Base-by-base conservation (phyloP, 176 grass and related monocot species). In the Elaeis guineensis region DNA sequence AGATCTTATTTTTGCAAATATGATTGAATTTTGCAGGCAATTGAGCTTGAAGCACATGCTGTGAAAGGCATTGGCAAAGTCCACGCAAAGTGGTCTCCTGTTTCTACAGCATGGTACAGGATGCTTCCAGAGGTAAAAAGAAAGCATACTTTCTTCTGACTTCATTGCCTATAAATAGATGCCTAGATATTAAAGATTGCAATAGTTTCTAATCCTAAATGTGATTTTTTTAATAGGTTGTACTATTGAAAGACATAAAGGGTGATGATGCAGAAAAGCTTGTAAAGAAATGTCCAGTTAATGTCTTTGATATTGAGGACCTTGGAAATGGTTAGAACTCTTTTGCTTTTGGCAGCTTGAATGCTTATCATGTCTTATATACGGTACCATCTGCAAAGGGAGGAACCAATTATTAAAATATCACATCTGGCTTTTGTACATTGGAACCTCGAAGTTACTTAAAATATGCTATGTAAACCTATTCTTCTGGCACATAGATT, bases 21-120 rank as follows among this genome's bases (percentile, higher is more conserved):
- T 44, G 35, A 44, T 44, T 44, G 17, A 75, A 21, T 65, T 48
- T 67, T 78, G 29, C 69, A 95, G 91, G 68, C 60, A 63, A 95
- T 95, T 72, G 91, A 90, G 62, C 84, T 95, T 3, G 86, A 95
- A 73, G 86, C 86, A 49, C 91, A 90, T 82, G 91, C 83, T 61
- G 75, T 90, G 48, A 95, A 95, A 77, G 86, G 91, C 29, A 75
- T 84, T 32, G 91, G 91, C 19, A 90, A 87, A 79, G 72, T 69
- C 51, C 91, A 95, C 77, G 91, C 91, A n/a, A 95, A 95, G 75
- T 95, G 91, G 91, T 95, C 86, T 81, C 91, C 91, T 60, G 91
- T 95, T 73, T 80, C 91, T 76, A 90, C 86, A 61, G 77, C 91
- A 28, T 95, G 91, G 91, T 95, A 95, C 61, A 82, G 78, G 70